Evolutionary conservation across 768 basidiomycete species (phyloP).

Genomic region (Hypholoma sublateritium): DNA sequence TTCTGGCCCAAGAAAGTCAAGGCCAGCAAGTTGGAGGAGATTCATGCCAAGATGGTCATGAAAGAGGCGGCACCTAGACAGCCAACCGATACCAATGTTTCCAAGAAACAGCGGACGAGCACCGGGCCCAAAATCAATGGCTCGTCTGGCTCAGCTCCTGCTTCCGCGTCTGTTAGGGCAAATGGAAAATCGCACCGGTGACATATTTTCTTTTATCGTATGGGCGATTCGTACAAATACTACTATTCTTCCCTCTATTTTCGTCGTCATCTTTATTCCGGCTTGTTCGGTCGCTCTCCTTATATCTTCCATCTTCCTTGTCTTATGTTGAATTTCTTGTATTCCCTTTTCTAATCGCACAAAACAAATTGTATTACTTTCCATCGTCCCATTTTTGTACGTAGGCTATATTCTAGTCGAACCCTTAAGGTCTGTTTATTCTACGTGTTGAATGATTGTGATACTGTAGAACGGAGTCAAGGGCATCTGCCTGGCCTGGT

Average conservation of each 20-base stretch:
- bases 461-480: conserved; percentile 5
- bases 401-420: conserved; percentile 4
- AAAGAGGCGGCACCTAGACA: conserved; percentile 72
- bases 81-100: conserved; percentile 45
- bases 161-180: conserved; percentile 44
- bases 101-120: conserved; percentile 62
- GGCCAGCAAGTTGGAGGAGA: conserved; percentile 89
- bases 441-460: not conserved
- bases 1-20: conserved; percentile 99
- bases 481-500: conserved; percentile 13
- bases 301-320: conserved; percentile 11
- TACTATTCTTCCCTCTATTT: conserved; percentile 3
- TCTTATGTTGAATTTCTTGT: conserved; percentile 18
- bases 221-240: not conserved
- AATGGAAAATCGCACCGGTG: conserved; percentile 66
- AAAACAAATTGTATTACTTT: conserved; percentile 24
- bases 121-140: conserved; percentile 54
- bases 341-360: conserved; percentile 12
- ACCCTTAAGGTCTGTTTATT: conserved; percentile 8
- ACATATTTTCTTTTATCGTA: conserved; percentile 18
- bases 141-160: conserved; percentile 38
- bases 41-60: conserved; percentile 95
- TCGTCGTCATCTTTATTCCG: conserved; percentile 21
- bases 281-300: conserved; percentile 14
- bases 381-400: conserved; percentile 8